Evolutionary conservation across 345 rosid species (phyloP).

Genomic region (Linum trigynum): DNA sequence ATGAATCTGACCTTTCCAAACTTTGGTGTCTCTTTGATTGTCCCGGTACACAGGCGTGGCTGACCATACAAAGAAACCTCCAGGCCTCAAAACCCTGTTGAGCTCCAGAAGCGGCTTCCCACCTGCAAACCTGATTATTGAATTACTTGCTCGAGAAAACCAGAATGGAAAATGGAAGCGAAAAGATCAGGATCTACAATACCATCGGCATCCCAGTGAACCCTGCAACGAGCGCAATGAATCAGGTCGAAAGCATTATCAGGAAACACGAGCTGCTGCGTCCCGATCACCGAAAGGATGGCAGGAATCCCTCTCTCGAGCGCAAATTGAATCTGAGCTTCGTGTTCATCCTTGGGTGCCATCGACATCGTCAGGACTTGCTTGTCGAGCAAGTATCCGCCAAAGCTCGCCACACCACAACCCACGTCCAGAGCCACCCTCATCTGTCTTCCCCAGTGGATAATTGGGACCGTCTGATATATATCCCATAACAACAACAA

Average conservation of each 20-base stretch:
- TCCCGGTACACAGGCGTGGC: constrained; percentile 83
- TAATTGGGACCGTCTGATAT: constrained; percentile 51
- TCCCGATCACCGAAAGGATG: constrained; percentile 74
- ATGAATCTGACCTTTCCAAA: constrained; percentile 44
- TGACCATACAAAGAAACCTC: constrained; percentile 93
- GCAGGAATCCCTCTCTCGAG: constrained; percentile 94
- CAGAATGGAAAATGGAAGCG: constrained; percentile 7
- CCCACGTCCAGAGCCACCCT: constrained; percentile 84
- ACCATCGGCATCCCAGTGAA: constrained; percentile 96
- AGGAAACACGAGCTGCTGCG: constrained; percentile 63
- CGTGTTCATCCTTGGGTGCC: constrained; percentile 96
- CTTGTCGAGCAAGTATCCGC: constrained; percentile 70
- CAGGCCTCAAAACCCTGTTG: constrained; percentile 85
- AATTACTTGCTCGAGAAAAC: background rate
- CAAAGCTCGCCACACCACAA: constrained; percentile 91
- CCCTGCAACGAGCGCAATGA: constrained; percentile 95
- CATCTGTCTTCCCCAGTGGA: constrained; percentile 59
- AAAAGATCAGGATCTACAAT: constrained; percentile 6
- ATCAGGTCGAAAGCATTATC: constrained; percentile 64
- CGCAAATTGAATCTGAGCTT: constrained; percentile 97
- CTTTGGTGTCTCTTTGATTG: constrained; percentile 47
- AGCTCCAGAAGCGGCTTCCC: constrained; percentile 91
- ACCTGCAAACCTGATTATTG: constrained; percentile 35
- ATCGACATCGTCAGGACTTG: constrained; percentile 83
- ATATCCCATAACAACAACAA: background rate